Base-by-base conservation (phyloP, 371 early-diverging fungal species). In the Apophysomyces elegans region DNA sequence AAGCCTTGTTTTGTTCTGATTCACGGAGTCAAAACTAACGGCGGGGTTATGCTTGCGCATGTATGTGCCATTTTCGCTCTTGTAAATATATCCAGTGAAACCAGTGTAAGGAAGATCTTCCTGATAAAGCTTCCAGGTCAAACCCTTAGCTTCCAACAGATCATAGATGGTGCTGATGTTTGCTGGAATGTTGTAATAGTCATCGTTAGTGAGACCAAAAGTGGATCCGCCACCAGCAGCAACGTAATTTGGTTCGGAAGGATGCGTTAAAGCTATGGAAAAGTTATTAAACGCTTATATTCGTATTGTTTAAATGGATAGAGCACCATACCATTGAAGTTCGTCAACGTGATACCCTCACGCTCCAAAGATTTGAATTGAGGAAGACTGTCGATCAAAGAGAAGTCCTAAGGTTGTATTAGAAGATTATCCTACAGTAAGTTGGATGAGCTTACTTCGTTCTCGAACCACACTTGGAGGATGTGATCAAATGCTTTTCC, bases 51-150 rank as follows among this genome's bases (percentile, higher is more conserved):
- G 89, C 66, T 86, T 85, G 58, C 87, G 73, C 47, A 56, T 62
- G 66, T 85, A 86, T 32, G 72, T 58, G 11, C 68, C 66, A 50
- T 50, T 26, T 5, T 84, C 78, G 16, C 58, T 58, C 5, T 68
- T 74, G 59, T 46, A 36, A 26, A 57, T 63, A 39, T 64, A 63
- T 32, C 74, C 82, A 14, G 77, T 66, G 64, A 62, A 75, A 67
- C 88, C 77, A 61, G 63, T 72, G 38, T 78, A 78, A 16, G 86
- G 83, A 47, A 76, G 74, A 44, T 80, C 71, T 65, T 90, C 88
- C 63, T 83, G 76, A 65, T 88, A 90, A 18, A 80, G 67, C 65
- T 76, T 85, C 90, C 90, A 90, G 41, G 80, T 75, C 50, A 87
- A 62, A 7, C 80, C 78, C 70, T 80, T 85, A 36, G 74, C 67